Percentiles rank a stretch among this genome's conserved stretches.
phyloP scores from a whole-genome alignment of 306 rosid genomes.

The Acacia melanoxylon region DNA sequence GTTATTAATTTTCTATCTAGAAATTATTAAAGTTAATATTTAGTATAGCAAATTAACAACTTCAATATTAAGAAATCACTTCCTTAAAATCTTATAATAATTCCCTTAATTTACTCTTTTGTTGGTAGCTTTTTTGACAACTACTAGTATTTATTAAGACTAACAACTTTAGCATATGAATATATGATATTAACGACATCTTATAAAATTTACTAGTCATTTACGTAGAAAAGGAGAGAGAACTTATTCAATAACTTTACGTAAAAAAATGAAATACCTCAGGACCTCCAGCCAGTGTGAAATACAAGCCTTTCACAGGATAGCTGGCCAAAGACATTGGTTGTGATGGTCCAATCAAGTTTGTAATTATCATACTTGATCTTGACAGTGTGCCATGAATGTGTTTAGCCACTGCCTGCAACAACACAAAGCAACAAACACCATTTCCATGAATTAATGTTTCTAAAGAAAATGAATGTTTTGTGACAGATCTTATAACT shows the following conservation, averaged over 20 bases:
- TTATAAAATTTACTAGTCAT: no score
- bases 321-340: conserved; percentile 48
- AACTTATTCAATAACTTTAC: background rate
- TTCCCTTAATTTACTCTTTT: no score
- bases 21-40: no score
- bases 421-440: background rate
- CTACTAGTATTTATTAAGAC: no score
- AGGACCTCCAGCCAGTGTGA: conserved; percentile 45
- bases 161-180: no score
- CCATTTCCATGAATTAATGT: background rate
- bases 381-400: conserved; percentile 38
- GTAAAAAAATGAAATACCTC: conserved; percentile 43
- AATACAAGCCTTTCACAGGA: conserved; percentile 50
- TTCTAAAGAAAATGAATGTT: background rate
- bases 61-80: no score
- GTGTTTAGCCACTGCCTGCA: conserved; percentile 52
- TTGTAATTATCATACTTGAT: conserved; percentile 53
- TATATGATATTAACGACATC: no score
- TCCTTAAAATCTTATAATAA: no score
- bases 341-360: conserved; percentile 59
- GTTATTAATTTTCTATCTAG: no score
- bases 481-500: background rate
- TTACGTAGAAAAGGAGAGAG: no score
- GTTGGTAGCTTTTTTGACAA: no score
- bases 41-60: no score